A percentile compares a stretch with the other conserved stretches of the same genome.
These are phyloP conservation scores for Posidonia oceanica DNA, from an alignment of 116 monocot species.

Conservation along the genomic window DNA sequence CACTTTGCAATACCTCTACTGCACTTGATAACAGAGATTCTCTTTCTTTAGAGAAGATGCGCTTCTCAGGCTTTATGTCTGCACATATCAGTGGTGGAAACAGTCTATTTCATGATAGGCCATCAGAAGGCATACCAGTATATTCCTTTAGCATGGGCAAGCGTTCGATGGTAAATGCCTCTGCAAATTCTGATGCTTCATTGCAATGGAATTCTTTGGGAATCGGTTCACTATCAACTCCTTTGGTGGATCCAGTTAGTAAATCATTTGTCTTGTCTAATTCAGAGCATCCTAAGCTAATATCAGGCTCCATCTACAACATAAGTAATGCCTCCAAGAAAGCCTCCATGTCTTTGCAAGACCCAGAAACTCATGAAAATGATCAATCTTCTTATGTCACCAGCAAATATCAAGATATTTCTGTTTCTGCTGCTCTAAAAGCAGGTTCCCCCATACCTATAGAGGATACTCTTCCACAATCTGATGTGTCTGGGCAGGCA, in stretches of 20 bases:
- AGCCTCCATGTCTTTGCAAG: conserved; percentile 19
- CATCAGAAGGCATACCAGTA: conserved; percentile 77
- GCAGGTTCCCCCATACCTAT: conserved; percentile 41
- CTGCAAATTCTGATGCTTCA: conserved; percentile 30
- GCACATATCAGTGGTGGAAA: conserved; percentile 48
- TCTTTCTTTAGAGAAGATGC: conserved; percentile 51
- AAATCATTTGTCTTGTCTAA: conserved; percentile 45
- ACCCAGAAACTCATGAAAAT: conserved; percentile 27
- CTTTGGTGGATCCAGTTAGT: conserved; percentile 38
- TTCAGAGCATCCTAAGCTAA: conserved; percentile 70
- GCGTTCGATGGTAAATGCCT: conserved; percentile 16
- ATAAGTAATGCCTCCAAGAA: conserved; percentile 35
- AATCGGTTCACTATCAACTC: conserved; percentile 45
- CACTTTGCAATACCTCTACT: conserved; percentile 24
- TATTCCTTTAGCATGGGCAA: conserved; percentile 63
- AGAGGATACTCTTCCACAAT: conserved; percentile 39
- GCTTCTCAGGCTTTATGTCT: conserved; percentile 70
- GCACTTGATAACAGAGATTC: conserved; percentile 33
- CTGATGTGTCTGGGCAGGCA: conserved; percentile 40
- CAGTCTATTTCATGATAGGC: conserved; percentile 67
- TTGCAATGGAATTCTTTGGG: conserved; percentile 40
- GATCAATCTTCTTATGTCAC: conserved; percentile 40
- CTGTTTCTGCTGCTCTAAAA: conserved; percentile 47
- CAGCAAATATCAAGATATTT: conserved; percentile 63
- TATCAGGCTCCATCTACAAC: conserved; percentile 72